These are phyloP conservation scores for Malassezia restricta DNA, from an alignment of 1,284 basidiomycete species.

Conservation along the genomic window DNA sequence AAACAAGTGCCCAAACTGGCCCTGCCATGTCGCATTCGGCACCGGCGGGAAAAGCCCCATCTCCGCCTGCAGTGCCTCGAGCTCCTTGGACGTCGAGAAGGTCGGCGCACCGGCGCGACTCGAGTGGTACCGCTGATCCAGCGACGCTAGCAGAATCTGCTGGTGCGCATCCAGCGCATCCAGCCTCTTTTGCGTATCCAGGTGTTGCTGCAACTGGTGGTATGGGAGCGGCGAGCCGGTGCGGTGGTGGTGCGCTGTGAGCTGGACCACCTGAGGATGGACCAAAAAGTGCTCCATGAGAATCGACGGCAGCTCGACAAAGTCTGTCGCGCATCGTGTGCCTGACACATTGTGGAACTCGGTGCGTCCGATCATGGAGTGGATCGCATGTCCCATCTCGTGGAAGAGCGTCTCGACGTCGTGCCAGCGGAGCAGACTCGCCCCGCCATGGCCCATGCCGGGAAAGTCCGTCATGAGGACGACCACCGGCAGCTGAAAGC, in stretches of 20 bases:
- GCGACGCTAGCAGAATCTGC: slow-evolving; percentile 74
- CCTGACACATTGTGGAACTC: slow-evolving; percentile 97
- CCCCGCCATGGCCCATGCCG: slow-evolving; percentile 53
- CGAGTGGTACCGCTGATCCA: slow-evolving; percentile 87
- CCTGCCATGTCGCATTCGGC: slow-evolving; percentile 60
- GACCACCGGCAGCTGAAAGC: slow-evolving; percentile 76
- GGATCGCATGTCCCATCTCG: slow-evolving; percentile 98
- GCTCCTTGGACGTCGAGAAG: slow-evolving; percentile 56
- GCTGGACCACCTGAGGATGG: slow-evolving; percentile 66
- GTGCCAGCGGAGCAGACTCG: slow-evolving; percentile 72
- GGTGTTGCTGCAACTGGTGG: slow-evolving; percentile 50
- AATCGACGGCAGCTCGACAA: slow-evolving; percentile 93
- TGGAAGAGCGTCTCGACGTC: slow-evolving; percentile 92
- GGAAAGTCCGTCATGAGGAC: slow-evolving; percentile 87
- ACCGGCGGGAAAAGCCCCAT: slow-evolving; percentile 43
- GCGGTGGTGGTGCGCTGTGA: slow-evolving; percentile 57
- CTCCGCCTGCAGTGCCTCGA: slow-evolving; percentile 31
- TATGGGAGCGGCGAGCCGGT: slow-evolving; percentile 61
- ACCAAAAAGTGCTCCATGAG: slow-evolving; percentile 93
- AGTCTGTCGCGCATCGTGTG: slow-evolving; percentile 95
- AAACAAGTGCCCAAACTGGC: slow-evolving; percentile 85
- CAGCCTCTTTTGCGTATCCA: slow-evolving; percentile 21
- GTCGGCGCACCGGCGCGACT: slow-evolving; percentile 49
- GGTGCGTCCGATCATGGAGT: slow-evolving; percentile 95
- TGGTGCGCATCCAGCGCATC: slow-evolving; percentile 63